Percentiles rank a stretch among this genome's conserved stretches.
phyloP scores from a whole-genome alignment of 305 asterid genomes.

The Andrographis paniculata region DNA sequence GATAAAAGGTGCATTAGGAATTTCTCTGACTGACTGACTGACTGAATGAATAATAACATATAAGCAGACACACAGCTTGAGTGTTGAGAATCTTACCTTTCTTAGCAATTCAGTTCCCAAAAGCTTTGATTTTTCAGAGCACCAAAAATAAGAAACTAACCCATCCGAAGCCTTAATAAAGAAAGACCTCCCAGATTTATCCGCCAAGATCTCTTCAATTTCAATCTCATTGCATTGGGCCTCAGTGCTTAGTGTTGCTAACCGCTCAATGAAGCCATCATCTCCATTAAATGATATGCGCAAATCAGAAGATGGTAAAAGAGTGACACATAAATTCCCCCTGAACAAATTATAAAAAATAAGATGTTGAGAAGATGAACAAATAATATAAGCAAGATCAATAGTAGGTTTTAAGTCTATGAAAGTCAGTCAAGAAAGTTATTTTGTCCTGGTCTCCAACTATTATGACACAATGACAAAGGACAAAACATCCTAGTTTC shows the following conservation, averaged over 20 bases:
- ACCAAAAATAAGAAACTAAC: conserved; percentile 60
- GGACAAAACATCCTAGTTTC: too few species aligned
- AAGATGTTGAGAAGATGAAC: neutral
- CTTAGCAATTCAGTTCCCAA: conserved; percentile 63
- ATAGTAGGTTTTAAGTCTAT: neutral
- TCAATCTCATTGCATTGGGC: conserved; percentile 34
- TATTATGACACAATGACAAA: too few species aligned
- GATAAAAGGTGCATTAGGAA: conserved; percentile 17
- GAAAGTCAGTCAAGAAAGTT: neutral
- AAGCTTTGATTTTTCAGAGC: conserved; percentile 74
- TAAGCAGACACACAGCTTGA: conserved; percentile 2
- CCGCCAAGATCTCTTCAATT: conserved; percentile 56
- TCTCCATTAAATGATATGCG: conserved; percentile 80
- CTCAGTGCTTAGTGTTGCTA: conserved; percentile 43
- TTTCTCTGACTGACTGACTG: conserved; percentile 1
- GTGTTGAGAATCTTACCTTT: conserved; percentile 38
- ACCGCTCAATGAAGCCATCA: conserved; percentile 64
- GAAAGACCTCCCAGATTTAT: conserved; percentile 82
- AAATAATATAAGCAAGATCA: neutral
- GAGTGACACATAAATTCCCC: conserved; percentile 77
- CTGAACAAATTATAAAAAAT: conserved; percentile 30
- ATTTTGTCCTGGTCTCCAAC: neutral
- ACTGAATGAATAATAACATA: neutral
- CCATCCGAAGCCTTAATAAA: conserved; percentile 36
- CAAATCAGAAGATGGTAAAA: conserved; percentile 79